These are phyloP conservation scores for Mrakia blollopis DNA, from an alignment of 768 basidiomycete genomes.

Conservation along the genomic window DNA sequence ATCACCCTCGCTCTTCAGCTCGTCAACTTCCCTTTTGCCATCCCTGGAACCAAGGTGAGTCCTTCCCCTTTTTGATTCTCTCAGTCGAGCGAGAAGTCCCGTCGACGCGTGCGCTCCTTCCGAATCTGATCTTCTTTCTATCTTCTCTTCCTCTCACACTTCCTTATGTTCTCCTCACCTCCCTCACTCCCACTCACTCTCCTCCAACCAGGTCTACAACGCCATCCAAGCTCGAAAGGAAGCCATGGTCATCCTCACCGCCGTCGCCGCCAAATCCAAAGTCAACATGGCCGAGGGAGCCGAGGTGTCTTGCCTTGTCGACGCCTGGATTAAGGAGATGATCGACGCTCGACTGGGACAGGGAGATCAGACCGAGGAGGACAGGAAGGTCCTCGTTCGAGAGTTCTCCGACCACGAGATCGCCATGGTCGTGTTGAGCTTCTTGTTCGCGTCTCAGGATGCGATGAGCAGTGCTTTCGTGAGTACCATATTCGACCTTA, in stretches of 20 bases:
- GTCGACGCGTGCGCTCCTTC: too few relatives aligned
- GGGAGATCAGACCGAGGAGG: slow-evolving; percentile 51
- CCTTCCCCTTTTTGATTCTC: background rate
- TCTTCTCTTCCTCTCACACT: background rate
- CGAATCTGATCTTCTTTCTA: too few relatives aligned
- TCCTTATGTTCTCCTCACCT: background rate
- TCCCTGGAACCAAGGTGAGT: slow-evolving; percentile 81
- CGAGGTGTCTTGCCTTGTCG: slow-evolving; percentile 82
- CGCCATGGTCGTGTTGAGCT: slow-evolving; percentile 93
- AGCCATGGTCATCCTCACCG: slow-evolving; percentile 61
- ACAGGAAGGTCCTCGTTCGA: slow-evolving; percentile 52
- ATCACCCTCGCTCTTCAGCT: slow-evolving; percentile 94
- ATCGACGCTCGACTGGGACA: slow-evolving; percentile 50
- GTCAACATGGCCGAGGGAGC: slow-evolving; percentile 67
- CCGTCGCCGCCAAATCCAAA: slow-evolving; percentile 76
- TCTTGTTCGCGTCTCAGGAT: slow-evolving; percentile 84
- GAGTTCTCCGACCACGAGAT: slow-evolving; percentile 93
- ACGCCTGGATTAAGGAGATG: slow-evolving; percentile 80
- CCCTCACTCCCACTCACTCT: background rate
- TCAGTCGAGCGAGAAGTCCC: too few relatives aligned
- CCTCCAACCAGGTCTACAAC: slow-evolving; percentile 58
- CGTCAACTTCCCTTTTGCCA: slow-evolving; percentile 93
- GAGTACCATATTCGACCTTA: too few relatives aligned
- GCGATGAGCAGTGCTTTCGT: slow-evolving; percentile 90
- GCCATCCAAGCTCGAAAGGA: slow-evolving; percentile 86